Conservation (phyloP, 371 early-diverging fungal genomes). For the Mucor irregularis region DNA sequence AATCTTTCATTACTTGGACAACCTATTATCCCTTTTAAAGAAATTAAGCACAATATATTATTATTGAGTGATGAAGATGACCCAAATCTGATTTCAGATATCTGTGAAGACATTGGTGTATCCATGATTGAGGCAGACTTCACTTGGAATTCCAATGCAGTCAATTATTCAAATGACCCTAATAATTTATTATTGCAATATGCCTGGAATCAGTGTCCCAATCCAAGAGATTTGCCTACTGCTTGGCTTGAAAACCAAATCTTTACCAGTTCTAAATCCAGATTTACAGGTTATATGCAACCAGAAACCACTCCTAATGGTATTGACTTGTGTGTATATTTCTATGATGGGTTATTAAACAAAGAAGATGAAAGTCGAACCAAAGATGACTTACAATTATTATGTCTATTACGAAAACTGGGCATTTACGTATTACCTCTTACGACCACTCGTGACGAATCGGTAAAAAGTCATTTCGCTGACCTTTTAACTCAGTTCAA, state of each 20-base stretch:
- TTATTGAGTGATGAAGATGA: constrained; percentile 22
- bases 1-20: neutral
- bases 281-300: constrained; percentile 27
- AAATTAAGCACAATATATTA: constrained; percentile 35
- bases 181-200: constrained; percentile 24
- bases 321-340: constrained; percentile 48
- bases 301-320: constrained; percentile 46
- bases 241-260: constrained; percentile 4
- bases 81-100: constrained; percentile 18
- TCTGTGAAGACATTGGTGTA: constrained; percentile 44
- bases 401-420: constrained; percentile 29
- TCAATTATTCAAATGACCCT: constrained; percentile 13
- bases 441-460: constrained; percentile 3
- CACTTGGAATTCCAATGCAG: constrained; percentile 30
- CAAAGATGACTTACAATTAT: constrained; percentile 26
- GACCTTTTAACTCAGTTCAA: constrained; percentile 13
- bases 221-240: constrained; percentile 18
- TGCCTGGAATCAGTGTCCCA: constrained; percentile 31
- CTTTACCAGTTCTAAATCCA: neutral
- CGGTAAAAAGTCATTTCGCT: constrained; percentile 16
- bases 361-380: constrained; percentile 12
- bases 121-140: constrained; percentile 54
- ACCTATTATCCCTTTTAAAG: constrained; percentile 26
- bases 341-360: constrained; percentile 25
- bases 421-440: constrained; percentile 38